Percentiles rank a stretch among this genome's conserved stretches.
Conservation (phyloP, 495 filamentous ascomycete species). For the Aspergillus campestris region DNA sequence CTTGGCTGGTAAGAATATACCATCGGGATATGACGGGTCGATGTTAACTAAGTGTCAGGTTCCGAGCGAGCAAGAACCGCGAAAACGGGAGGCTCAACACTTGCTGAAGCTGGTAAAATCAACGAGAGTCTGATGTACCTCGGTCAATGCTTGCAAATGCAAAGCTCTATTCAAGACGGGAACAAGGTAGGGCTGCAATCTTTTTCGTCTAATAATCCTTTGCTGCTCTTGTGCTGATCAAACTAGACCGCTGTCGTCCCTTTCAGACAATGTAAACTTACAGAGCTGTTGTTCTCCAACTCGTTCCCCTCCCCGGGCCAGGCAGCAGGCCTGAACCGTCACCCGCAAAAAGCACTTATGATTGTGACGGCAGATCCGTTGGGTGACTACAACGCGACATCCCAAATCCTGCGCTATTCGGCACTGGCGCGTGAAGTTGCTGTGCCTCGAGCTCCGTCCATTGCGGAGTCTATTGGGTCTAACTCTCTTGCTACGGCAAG, state of each 20-base stretch:
- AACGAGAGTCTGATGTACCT: constrained; percentile 98
- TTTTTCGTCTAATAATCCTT: no score
- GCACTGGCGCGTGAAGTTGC: constrained; percentile 90
- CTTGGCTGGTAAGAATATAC: constrained; percentile 56
- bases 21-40: background rate
- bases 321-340: constrained; percentile 40
- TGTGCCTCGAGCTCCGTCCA: constrained; percentile 76
- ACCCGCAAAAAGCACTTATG: constrained; percentile 86
- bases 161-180: constrained; percentile 65
- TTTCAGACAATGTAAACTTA: constrained; percentile 94
- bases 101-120: constrained; percentile 94
- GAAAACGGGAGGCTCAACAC: constrained; percentile 84
- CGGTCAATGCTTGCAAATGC: constrained; percentile 94
- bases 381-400: constrained; percentile 94
- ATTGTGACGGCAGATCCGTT: constrained; percentile 91
- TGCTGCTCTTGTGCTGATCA: constrained; percentile 1
- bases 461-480: constrained; percentile 54
- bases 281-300: constrained; percentile 92
- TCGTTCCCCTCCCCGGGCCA: constrained; percentile 68
- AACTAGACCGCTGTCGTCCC: constrained; percentile 67
- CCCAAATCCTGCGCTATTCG: constrained; percentile 91
- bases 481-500: constrained; percentile 30
- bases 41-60: constrained; percentile 29
- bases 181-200: constrained; percentile 51
- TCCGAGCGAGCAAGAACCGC: constrained; percentile 90